Evolutionary conservation across 139 green algal genomes (phyloP), one percentile per base, ranked within the genome.

Genomic region (Closterium sp.): DNA sequence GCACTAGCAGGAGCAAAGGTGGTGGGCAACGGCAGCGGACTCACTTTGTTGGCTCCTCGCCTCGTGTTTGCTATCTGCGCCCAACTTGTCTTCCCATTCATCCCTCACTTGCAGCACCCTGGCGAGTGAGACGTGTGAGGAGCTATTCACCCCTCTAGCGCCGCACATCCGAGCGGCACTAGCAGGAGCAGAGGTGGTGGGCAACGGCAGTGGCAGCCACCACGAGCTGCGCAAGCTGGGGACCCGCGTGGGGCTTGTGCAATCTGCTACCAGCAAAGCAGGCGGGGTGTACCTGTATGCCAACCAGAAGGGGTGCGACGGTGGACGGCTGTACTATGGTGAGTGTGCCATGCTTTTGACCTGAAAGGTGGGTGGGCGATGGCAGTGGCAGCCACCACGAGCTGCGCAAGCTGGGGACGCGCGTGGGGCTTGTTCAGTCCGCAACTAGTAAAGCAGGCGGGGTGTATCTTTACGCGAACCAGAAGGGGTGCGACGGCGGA

Each of bases 391-490:
- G 92, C 88, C 98, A 99, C 94, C 98, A 99, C 94, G 73, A 95
- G 85, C 45, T 96, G 91, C 90, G 96, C 50, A 98, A 98, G 95
- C 96, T 99, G 32, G 89, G 98, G 91, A 94, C 95, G 86, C 95
- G 98, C 5, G 92, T 99, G 92, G 96, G 99, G 90, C 95, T 99
- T 0, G 98, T 99, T 31, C 85, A 93, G 32, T 95, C 93, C 10
- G 97, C 97, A 0, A 99, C 97, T 0, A 93, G 95, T 70, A 99
- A 99, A 95, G 95, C 95, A 0, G 98, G 98, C 2, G 98, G 98
- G 6, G 97, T 99, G 62, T 99, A 99, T 96, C 89, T 99, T 92
- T 99, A 99, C 90, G 96, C 97, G 93, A 99, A 99, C 95, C 98
- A 99, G 96, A 94, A 96, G 32, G 98, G 98, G 31, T 99, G 98